A percentile compares a stretch with the other conserved stretches of the same genome.
These are phyloP conservation scores for Boletellus dicymbophilus DNA, from an alignment of 1,284 basidiomycete genomes.

Conservation along the genomic window DNA sequence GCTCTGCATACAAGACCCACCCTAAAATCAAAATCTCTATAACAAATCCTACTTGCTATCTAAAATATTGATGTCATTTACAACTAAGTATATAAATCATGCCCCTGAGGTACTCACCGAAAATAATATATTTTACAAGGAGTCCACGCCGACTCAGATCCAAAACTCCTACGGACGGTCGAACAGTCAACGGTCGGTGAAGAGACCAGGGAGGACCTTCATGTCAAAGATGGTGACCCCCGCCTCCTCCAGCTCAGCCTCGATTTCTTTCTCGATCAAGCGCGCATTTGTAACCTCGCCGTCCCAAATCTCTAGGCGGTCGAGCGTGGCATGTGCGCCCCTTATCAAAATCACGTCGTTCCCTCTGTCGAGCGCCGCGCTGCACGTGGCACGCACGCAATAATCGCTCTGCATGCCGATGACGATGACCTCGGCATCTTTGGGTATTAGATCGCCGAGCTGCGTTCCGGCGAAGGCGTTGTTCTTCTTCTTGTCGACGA, in stretches of 20 bases:
- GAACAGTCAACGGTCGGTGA: conserved; percentile 42
- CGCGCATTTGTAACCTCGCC: conserved; percentile 52
- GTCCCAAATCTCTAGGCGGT: conserved; percentile 60
- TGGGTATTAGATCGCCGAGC: conserved; percentile 48
- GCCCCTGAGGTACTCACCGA: conserved; percentile 20
- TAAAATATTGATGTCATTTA: too few relatives aligned
- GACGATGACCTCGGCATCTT: conserved; percentile 59
- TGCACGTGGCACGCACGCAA: conserved; percentile 65
- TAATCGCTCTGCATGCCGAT: conserved; percentile 70
- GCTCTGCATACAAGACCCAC: too few relatives aligned
- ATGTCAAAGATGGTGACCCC: conserved; percentile 66
- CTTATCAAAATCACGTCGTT: conserved; percentile 64
- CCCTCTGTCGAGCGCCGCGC: conserved; percentile 58
- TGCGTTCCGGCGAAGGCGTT: conserved; percentile 65
- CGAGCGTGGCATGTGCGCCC: conserved; percentile 66
- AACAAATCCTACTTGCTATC: too few relatives aligned
- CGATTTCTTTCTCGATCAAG: conserved; percentile 40
- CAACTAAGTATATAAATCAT: too few relatives aligned
- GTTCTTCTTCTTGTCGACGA: conserved; percentile 69
- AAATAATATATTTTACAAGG: too few relatives aligned
- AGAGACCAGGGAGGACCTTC: conserved; percentile 59
- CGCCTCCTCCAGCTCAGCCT: conserved; percentile 62
- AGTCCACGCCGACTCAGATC: too few relatives aligned
- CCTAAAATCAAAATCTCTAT: too few relatives aligned
- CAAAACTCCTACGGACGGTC: too few relatives aligned